Evolutionary conservation across 208 protist genomes (phyloP), one percentile per base, ranked within the genome.

Genomic region (Crithidia brevicula): DNA sequence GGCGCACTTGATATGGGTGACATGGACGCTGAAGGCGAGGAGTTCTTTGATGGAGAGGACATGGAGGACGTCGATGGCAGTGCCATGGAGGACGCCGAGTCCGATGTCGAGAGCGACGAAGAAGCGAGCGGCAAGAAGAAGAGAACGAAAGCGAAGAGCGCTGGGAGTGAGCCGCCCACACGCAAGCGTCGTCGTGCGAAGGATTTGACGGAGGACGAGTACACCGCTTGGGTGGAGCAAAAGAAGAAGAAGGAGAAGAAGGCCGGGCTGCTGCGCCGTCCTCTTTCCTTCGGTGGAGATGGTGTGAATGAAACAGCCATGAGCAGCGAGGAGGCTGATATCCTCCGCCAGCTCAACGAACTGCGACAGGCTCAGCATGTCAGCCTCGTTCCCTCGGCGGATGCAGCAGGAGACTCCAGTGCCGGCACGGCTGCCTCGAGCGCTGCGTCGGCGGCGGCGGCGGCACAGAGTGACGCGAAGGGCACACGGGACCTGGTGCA

Each of bases 141-240:
- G 22, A 28, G 23, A 11, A 60, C 43, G 54, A 33, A 46, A n/a
- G 28, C 28, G 13, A n/a, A 9, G 38, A 25, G 15, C 20, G 72
- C 30, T 36, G 69, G 31, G 40, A n/a, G n/a, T n/a, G 33, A 61
- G 27, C 22, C 40, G 31, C 46, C 60, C 3, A 33, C 54, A 3
- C 46, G 47, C 52, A 66, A 58, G 45, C 52, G 56, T 4, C 49
- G 54, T 16, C 65, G 67, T 20, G 74, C 72, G 27, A 86, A 86
- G 73, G 73, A 91, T 68, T 53, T 90, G 16, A 88, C 68, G 0
- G 90, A 92, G 70, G 81, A 91, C 45, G 83, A 88, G 69, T 95
- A 95, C 70, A 70, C 79, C n/a, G 57, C 59, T 16, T 91, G 77
- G 75, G 46, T 95, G 11, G 85, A 92, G 66, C 64, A 67, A 63